Conservation (phyloP, 805 yeast genomes). For the Nakazawaea siamensis region DNA sequence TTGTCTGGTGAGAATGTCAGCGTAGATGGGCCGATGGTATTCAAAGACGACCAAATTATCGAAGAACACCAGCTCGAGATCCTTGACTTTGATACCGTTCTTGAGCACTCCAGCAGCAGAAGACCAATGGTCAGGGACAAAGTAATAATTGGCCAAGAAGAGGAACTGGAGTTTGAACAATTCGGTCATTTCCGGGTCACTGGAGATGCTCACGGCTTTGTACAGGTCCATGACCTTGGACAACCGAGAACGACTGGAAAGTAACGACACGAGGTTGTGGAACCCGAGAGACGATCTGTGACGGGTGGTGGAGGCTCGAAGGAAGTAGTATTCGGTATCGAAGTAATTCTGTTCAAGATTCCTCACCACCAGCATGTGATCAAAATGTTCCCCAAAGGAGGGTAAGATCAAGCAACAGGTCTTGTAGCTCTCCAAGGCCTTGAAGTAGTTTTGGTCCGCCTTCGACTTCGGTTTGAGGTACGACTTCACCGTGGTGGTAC, state of each 20-base stretch:
- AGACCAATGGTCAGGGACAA: constrained; percentile 33
- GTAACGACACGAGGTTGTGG: constrained; percentile 31
- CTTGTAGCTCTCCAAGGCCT: constrained; percentile 38
- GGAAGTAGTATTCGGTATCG: constrained; percentile 42
- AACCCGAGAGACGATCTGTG: constrained; percentile 39
- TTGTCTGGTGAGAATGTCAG: constrained; percentile 27
- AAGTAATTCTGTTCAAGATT: constrained; percentile 41
- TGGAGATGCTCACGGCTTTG: neutral
- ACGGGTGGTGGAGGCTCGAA: constrained; percentile 49
- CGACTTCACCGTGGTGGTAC: constrained; percentile 37
- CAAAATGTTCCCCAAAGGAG: constrained; percentile 59
- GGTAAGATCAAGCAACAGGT: constrained; percentile 53
- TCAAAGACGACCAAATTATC: constrained; percentile 17
- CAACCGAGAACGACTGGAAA: constrained; percentile 9
- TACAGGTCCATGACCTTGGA: constrained; percentile 14
- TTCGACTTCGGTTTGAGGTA: constrained; percentile 26
- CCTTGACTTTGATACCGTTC: constrained; percentile 21
- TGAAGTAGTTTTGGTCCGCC: constrained; percentile 27
- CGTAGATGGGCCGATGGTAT: constrained; percentile 16
- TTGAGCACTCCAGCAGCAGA: constrained; percentile 17
- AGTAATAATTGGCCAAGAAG: constrained; percentile 25
- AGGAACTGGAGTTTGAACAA: constrained; percentile 23
- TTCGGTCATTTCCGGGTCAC: too few relatives aligned
- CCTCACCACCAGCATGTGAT: constrained; percentile 48
- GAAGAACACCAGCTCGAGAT: constrained; percentile 26